Conservation (phyloP, 2,329 filamentous ascomycete species). For the Xylaria multiplex region DNA sequence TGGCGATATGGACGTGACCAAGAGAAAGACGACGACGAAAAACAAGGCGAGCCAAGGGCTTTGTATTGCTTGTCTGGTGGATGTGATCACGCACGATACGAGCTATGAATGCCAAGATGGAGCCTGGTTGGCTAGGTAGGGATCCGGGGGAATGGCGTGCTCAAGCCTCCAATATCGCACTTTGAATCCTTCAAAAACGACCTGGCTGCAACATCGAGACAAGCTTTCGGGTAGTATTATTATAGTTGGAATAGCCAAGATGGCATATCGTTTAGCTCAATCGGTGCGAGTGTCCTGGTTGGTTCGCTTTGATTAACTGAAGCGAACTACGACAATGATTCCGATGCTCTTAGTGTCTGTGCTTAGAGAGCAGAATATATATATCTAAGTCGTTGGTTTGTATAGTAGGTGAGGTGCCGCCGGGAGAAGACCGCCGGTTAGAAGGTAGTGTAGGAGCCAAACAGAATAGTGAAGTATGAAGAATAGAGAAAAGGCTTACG, state of each 20-base stretch:
- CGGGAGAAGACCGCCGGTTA: conserved; percentile 4
- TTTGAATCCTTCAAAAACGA: conserved; percentile 27
- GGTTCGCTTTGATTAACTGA: background rate
- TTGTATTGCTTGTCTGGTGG: conserved; percentile 26
- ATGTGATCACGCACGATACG: conserved; percentile 14
- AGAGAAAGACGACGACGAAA: conserved; percentile 1
- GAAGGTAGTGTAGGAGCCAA: background rate
- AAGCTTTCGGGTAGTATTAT: conserved; percentile 16
- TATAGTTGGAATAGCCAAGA: conserved; percentile 14
- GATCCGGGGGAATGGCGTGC: conserved; percentile 34
- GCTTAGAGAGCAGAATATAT: background rate
- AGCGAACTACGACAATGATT: background rate
- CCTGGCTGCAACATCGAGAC: conserved; percentile 22
- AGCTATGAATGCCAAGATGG: conserved; percentile 28
- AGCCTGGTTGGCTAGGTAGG: conserved; percentile 31
- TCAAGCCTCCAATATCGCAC: conserved; percentile 34
- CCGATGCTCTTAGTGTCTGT: background rate
- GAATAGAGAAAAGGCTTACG: background rate
- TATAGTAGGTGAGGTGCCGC: background rate
- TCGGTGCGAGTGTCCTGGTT: background rate
- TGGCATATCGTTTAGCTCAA: background rate
- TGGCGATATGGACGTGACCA: conserved; percentile 13
- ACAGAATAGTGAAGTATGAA: background rate
- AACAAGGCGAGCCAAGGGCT: conserved; percentile 22
- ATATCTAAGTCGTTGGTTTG: background rate